A percentile compares a stretch with the other conserved stretches of the same genome.
phyloP scores from a whole-genome alignment of 164 flowering plant genomes.

The Paratinospora sagittata region DNA sequence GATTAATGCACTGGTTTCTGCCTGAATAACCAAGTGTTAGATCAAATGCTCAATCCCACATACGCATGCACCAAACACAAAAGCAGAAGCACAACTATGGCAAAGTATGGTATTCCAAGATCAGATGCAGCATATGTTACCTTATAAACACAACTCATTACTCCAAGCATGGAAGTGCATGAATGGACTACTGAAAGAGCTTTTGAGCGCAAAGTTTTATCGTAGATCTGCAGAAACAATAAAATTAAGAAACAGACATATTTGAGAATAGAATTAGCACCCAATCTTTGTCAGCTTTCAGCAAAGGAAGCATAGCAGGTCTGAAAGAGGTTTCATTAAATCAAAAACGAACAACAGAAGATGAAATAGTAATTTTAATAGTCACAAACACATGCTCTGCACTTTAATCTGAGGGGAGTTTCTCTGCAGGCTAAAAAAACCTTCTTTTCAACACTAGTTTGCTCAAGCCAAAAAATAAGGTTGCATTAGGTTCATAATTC shows the following conservation, averaged over 20 bases:
- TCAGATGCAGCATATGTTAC: conserved; percentile 28
- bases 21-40: conserved; percentile 31
- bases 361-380: neutral
- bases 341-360: neutral
- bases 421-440: neutral
- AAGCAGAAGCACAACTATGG: conserved; percentile 5
- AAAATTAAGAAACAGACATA: neutral
- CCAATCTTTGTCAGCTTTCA: neutral
- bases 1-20: conserved; percentile 59
- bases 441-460: neutral
- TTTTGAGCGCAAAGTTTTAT: conserved; percentile 56
- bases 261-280: neutral
- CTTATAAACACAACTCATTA: conserved; percentile 78
- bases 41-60: conserved; percentile 9
- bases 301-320: neutral
- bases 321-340: neutral
- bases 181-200: conserved; percentile 73
- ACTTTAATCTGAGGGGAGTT: neutral
- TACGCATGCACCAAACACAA: conserved; percentile 1
- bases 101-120: neutral
- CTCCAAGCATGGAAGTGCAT: conserved; percentile 70
- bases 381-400: neutral
- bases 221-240: conserved; percentile 56
- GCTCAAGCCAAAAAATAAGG: neutral
- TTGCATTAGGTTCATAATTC: too few relatives aligned